A percentile compares a stretch with the other conserved stretches of the same genome.
phyloP scores from a whole-genome alignment of 768 basidiomycete species.

The Terana coerulea region DNA sequence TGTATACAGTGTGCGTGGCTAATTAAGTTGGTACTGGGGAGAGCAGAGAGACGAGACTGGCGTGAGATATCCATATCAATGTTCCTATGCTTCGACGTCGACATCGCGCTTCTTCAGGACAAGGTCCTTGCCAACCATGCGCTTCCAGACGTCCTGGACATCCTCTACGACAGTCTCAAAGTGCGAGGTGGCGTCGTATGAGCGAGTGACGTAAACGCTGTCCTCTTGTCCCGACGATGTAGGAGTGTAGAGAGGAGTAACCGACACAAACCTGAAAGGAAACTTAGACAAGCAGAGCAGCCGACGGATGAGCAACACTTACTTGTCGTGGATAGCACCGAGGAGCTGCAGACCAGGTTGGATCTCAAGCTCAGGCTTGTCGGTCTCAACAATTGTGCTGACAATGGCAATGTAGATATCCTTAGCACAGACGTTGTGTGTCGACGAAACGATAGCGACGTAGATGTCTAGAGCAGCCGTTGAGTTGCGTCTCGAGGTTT shows the following conservation, averaged over 20 bases:
- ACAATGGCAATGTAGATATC: constrained; percentile 96
- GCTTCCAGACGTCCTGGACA: constrained; percentile 93
- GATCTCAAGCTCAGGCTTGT: constrained; percentile 88
- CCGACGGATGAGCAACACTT: constrained; percentile 24
- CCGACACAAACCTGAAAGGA: constrained; percentile 81
- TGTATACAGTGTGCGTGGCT: constrained; percentile 3
- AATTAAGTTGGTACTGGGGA: not conserved
- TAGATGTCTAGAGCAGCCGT: constrained; percentile 78
- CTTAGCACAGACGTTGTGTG: constrained; percentile 96
- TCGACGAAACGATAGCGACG: constrained; percentile 94
- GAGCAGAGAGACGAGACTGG: not conserved
- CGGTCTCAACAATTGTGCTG: constrained; percentile 96
- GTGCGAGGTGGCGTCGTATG: constrained; percentile 98
- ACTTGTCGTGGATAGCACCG: constrained; percentile 94
- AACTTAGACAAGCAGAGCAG: not conserved
- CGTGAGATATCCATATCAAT: not conserved
- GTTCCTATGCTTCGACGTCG: constrained; percentile 47
- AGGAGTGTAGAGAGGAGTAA: constrained; percentile 86
- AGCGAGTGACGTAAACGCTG: constrained; percentile 95
- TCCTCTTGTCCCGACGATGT: constrained; percentile 77
- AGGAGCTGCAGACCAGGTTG: constrained; percentile 88
- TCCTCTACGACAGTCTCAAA: constrained; percentile 99
- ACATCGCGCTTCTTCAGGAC: constrained; percentile 87
- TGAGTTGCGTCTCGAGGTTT: constrained; percentile 4
- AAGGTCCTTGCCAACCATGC: constrained; percentile 72